Conservation (phyloP, 108 stramenopile genomes). For the Nitzschia inconspicua region DNA sequence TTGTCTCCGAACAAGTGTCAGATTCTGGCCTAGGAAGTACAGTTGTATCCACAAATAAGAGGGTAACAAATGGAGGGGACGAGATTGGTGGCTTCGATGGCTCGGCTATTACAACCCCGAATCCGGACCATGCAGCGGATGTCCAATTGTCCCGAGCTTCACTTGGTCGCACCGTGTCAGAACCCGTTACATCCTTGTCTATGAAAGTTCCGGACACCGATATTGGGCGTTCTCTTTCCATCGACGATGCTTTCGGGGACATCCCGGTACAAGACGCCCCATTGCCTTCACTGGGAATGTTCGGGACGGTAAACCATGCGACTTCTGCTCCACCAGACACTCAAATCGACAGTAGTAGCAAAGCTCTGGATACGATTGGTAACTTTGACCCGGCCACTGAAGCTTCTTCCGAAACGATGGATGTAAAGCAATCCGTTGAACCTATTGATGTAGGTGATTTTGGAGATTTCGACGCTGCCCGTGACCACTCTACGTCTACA, state of each 20-base stretch:
- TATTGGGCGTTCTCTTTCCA: not conserved
- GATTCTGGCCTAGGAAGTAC: no score
- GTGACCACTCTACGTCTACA: not conserved
- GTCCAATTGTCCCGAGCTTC: no score
- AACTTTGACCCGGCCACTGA: conserved; percentile 22
- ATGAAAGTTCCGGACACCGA: no score
- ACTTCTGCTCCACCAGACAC: not conserved
- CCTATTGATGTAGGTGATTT: conserved; percentile 6
- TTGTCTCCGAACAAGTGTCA: no score
- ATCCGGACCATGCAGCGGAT: not conserved
- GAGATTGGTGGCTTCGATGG: conserved; percentile 20
- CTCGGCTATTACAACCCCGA: not conserved
- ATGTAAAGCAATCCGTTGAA: not conserved
- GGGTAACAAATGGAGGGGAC: not conserved
- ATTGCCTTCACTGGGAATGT: conserved; percentile 2
- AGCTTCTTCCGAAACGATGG: not conserved
- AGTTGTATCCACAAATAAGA: not conserved
- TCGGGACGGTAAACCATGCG: not conserved
- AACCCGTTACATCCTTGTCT: no score
- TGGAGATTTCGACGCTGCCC: conserved; percentile 9
- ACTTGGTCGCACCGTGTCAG: no score
- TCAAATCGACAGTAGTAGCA: not conserved
- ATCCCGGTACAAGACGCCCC: conserved; percentile 2
- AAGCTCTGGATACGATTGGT: conserved; percentile 16
- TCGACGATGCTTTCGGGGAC: conserved; percentile 2